Evolutionary conservation across 345 rosid genomes (phyloP), one percentile per base, ranked within the genome.

Genomic region (Rhodamnia argentea): DNA sequence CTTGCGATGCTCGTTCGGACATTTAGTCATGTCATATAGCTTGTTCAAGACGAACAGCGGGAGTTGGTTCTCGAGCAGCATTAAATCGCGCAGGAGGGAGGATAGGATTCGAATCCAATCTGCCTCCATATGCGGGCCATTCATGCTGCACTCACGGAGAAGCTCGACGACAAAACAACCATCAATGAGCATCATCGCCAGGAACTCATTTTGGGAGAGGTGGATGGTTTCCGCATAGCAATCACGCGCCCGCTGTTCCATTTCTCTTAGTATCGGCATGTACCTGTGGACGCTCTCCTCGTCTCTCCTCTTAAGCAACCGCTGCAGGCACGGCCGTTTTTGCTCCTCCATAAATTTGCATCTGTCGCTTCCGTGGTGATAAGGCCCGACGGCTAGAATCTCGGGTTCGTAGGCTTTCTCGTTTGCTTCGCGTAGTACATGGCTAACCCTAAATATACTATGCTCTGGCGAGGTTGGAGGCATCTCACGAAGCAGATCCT

Each of bases 1-100:
- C 22, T 55, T 11, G 10, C 0, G 0, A 0, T 9, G n/a, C 5
- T 57, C 60, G 0, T 0, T 12, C 60, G n/a, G 13, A 57, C 2
- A n/a, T 57, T 23, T 57, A 23, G 13, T 57, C 27, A 57, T 26
- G 60, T 57, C 60, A 23, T 57, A 57, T 57, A 57, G 60, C 27
- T 23, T 23, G 27, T 26, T 57, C 13, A 57, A 57, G 27, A 57
- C 27, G 60, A 57, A 57, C 2, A 57, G 27, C 10, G 60, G 27
- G 27, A 57, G n/a, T 10, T 57, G 27, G 60, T 57, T 57, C 60
- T 23, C 60, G 10, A 57, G 60, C 60, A 57, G 60, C 27, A 23
- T 5, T 57, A 57, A 57, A 8, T 57, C 60, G 5, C 60, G 59
- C 59, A 0, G 9, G 23, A 56, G 23, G 2, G 5, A 4, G 60